Evolutionary conservation across 345 rosid species (phyloP), one percentile per base, ranked within the genome.

Genomic region (Aquilaria malaccensis): DNA sequence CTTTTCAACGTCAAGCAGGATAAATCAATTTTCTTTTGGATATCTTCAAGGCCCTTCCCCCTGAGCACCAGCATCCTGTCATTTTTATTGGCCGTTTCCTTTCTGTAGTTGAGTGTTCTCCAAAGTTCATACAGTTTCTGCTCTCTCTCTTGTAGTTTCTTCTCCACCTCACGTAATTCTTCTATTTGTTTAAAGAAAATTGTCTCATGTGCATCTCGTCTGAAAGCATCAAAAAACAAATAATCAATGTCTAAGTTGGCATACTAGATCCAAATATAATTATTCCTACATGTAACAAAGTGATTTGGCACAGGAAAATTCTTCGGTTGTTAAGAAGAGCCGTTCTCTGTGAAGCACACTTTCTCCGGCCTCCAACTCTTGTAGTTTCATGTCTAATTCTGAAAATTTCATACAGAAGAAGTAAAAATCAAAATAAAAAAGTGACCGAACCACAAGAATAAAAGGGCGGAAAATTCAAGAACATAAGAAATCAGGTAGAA

Each of bases 161-260:
- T 83, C 75, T 93, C 97, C 97, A 91, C 85, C 67, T 81, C 91
- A 59, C 62, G 73, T 56, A 89, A 63, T 43, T 89, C 96, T 76
- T 85, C 93, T 59, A 87, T 82, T 64, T 85, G 86, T 71, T 80
- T 81, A 72, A 77, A 79, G 58, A 87, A 80, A 61, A 81, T 74
- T 61, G 85, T 82, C 66, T 76, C 76, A 11, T 84, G 85, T 59
- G 93, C 94, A 70, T 93, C 98, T 75, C 22, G 22, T 22, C 22
- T 22, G 1, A 22, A 41, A 66, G 61, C 57, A 61, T 58, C 45
- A 45, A 37, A 4, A 22, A 32, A 61, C 2, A 59, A 64, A 60
- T 14, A 33, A 30, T 43, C 13, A 33, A 58, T 33, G 56, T 66
- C 32, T 11, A 60, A 33, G 50, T 53, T 52, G 2, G 49, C 58